Conservation (phyloP, 2,329 filamentous ascomycete genomes). For the Penicillium sp. region DNA sequence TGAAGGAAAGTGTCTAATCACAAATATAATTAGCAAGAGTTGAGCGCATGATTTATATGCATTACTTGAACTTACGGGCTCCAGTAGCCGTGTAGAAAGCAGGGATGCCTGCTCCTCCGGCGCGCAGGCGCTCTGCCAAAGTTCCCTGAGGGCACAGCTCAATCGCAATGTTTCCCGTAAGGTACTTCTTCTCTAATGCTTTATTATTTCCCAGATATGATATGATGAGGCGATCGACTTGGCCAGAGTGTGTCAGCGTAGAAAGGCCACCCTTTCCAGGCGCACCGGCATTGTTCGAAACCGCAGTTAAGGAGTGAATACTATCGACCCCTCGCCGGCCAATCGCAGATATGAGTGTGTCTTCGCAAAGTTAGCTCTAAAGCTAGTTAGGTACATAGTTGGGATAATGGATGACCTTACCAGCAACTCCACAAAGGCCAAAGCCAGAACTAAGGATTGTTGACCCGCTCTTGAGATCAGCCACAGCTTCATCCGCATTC, state of each 20-base stretch:
- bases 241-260: constrained; percentile 69
- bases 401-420: constrained; percentile 43
- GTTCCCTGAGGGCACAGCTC: constrained; percentile 76
- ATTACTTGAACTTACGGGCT: constrained; percentile 50
- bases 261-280: constrained; percentile 72
- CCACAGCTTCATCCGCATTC: constrained; percentile 69
- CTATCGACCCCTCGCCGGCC: constrained; percentile 62
- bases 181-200: constrained; percentile 73
- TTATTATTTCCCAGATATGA: constrained; percentile 82
- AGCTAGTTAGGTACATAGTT: background rate
- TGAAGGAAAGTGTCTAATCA: constrained; percentile 42
- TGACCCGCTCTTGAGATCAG: constrained; percentile 71
- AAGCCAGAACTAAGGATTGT: constrained; percentile 79
- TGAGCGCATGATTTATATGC: constrained; percentile 38
- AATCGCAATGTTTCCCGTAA: constrained; percentile 74
- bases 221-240: constrained; percentile 73
- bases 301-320: constrained; percentile 67
- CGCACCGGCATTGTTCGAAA: constrained; percentile 80
- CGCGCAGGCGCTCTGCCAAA: constrained; percentile 60
- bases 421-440: constrained; percentile 78
- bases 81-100: constrained; percentile 82
- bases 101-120: constrained; percentile 76
- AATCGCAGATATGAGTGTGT: constrained; percentile 74
- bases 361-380: constrained; percentile 39
- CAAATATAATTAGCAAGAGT: background rate